Conservation (phyloP, 257 asterid species). For the Solanum sejunctum region DNA sequence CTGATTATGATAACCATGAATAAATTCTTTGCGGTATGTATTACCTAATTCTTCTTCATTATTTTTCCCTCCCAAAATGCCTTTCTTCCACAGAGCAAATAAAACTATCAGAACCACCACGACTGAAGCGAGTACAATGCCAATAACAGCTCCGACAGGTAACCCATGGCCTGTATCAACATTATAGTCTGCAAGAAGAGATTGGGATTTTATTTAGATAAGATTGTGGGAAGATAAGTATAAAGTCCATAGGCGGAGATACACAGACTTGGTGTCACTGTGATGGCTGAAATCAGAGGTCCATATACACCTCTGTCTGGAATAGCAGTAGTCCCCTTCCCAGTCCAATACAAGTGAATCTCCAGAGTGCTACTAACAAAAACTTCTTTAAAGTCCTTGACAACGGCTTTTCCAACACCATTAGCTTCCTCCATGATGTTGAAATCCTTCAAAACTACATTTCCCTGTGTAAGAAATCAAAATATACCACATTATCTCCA, state of each 20-base stretch:
- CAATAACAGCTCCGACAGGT: constrained; percentile 57
- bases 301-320: constrained; percentile 82
- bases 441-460: constrained; percentile 49
- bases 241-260: background rate
- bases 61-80: constrained; percentile 39
- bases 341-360: constrained; percentile 89
- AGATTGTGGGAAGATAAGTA: background rate
- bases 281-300: constrained; percentile 82
- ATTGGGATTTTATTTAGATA: background rate
- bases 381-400: constrained; percentile 25
- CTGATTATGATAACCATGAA: background rate
- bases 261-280: constrained; percentile 70
- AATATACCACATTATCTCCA: background rate
- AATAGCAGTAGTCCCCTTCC: constrained; percentile 82
- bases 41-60: constrained; percentile 45
- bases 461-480: constrained; percentile 39
- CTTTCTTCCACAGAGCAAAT: constrained; percentile 45
- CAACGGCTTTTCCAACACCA: constrained; percentile 52
- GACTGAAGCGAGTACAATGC: constrained; percentile 44
- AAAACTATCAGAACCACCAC: constrained; percentile 24
- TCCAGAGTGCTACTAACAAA: constrained; percentile 61
- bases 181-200: constrained; percentile 38
- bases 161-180: constrained; percentile 31
- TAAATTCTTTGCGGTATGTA: background rate
- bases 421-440: constrained; percentile 50